phyloP scores from a whole-genome alignment of 352 stramenopile species.

The Pythium volutum region DNA sequence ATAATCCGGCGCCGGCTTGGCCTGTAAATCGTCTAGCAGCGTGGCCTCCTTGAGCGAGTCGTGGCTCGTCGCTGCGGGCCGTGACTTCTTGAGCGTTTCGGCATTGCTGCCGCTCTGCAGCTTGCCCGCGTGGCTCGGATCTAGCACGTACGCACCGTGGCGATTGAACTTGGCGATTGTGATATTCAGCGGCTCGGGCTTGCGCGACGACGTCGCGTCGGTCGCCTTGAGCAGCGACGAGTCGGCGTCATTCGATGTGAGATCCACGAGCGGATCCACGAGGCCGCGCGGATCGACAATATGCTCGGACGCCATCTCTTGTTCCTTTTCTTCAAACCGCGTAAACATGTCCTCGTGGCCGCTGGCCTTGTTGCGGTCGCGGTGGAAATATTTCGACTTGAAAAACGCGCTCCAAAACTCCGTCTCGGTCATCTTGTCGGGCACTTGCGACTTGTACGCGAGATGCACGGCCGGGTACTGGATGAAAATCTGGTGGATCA shows the following conservation, averaged over 20 bases:
- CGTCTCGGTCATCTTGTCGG: slow-evolving; percentile 87
- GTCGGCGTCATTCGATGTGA: slow-evolving; percentile 72
- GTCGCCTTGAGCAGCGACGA: slow-evolving; percentile 37
- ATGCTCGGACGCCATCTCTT: slow-evolving; percentile 42
- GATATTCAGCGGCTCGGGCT: slow-evolving; percentile 45
- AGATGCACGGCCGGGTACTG: slow-evolving; percentile 86
- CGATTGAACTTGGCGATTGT: slow-evolving; percentile 88
- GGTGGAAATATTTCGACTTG: slow-evolving; percentile 89
- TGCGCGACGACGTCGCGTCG: slow-evolving; percentile 26
- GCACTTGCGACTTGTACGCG: slow-evolving; percentile 81
- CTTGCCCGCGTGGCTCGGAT: slow-evolving; percentile 66
- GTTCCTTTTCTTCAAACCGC: slow-evolving; percentile 79
- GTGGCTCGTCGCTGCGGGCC: slow-evolving; percentile 29
- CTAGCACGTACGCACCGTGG: slow-evolving; percentile 78
- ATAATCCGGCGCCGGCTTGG: slow-evolving; percentile 48
- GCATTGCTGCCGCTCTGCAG: slow-evolving; percentile 17
- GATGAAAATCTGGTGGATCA: slow-evolving; percentile 90
- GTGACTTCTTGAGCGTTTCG: slow-evolving; percentile 36
- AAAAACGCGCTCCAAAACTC: slow-evolving; percentile 89
- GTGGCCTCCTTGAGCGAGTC: slow-evolving; percentile 65
- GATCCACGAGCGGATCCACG: slow-evolving; percentile 76
- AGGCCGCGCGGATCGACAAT: slow-evolving; percentile 57
- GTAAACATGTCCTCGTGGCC: slow-evolving; percentile 86
- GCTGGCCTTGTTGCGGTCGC: slow-evolving; percentile 70
- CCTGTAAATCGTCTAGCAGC: slow-evolving; percentile 64